Percentiles rank a stretch among this genome's conserved stretches.
Evolutionary conservation across 1,284 basidiomycete species (phyloP).

Genomic region (Pascua sp.): DNA sequence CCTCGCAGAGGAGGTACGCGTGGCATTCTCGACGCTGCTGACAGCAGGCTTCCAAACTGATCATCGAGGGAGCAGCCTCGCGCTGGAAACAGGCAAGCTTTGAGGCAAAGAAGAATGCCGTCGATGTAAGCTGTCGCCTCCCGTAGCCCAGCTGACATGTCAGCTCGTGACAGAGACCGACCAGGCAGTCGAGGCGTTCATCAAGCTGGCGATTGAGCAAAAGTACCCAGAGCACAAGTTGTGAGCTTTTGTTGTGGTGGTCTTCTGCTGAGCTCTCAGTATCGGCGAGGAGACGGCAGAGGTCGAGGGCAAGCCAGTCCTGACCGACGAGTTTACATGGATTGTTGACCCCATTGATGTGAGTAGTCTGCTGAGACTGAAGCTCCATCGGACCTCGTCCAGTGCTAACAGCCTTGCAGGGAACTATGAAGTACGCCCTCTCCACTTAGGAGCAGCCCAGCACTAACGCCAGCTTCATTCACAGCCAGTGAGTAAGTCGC

Average conservation of each 20-base stretch:
- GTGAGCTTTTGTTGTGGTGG: slow-evolving; percentile 18
- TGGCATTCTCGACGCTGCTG: background rate
- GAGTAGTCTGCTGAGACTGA: slow-evolving; percentile 7
- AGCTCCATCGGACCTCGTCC: too few species aligned
- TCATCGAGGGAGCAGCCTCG: slow-evolving; percentile 27
- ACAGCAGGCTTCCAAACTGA: slow-evolving; percentile 20
- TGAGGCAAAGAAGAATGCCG: slow-evolving; percentile 38
- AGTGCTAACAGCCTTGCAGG: slow-evolving; percentile 21
- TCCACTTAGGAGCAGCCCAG: background rate
- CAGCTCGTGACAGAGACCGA: slow-evolving; percentile 89
- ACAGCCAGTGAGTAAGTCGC: slow-evolving; percentile 33
- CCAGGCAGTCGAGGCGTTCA: slow-evolving; percentile 82
- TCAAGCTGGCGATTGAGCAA: slow-evolving; percentile 64
- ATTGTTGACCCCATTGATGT: slow-evolving; percentile 49
- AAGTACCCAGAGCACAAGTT: slow-evolving; percentile 77
- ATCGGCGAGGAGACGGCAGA: slow-evolving; percentile 87
- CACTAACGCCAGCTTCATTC: slow-evolving; percentile 39
- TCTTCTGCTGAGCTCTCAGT: slow-evolving; percentile 24
- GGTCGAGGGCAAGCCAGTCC: slow-evolving; percentile 53
- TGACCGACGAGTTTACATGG: slow-evolving; percentile 65
- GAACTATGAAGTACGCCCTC: slow-evolving; percentile 42
- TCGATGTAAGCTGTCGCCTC: slow-evolving; percentile 55
- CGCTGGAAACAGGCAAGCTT: slow-evolving; percentile 25
- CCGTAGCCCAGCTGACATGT: background rate
- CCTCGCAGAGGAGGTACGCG: slow-evolving; percentile 23